Evolutionary conservation across 2,329 filamentous ascomycete species (phyloP).

Genomic region (Chalara sp.): DNA sequence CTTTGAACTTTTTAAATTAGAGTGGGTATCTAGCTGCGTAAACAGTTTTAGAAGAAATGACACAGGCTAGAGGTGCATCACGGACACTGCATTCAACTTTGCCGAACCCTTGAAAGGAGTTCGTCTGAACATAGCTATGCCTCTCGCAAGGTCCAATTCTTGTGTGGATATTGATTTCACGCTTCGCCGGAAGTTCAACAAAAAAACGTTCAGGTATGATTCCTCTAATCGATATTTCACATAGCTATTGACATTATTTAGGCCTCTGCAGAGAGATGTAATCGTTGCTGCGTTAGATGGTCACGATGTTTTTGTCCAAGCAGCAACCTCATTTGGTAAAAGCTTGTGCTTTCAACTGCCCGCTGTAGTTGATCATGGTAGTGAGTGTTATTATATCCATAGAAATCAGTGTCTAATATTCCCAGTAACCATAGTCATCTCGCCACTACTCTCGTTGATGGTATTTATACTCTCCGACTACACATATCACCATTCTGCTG

Average conservation of each 20-base stretch:
- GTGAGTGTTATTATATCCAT: conserved; percentile 36
- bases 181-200: conserved; percentile 65
- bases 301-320: conserved; percentile 89
- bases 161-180: conserved; percentile 67
- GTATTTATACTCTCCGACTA: conserved; percentile 32
- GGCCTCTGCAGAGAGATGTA: conserved; percentile 81
- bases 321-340: conserved; percentile 86
- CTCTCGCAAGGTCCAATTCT: conserved; percentile 39
- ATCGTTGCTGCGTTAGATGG: conserved; percentile 74
- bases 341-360: conserved; percentile 90
- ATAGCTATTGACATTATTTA: conserved; percentile 29
- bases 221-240: background rate
- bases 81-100: no score
- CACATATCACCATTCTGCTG: background rate
- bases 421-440: conserved; percentile 81
- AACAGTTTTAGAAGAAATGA: no score
- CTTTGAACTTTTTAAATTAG: no score
- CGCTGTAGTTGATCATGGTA: conserved; percentile 79
- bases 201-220: conserved; percentile 60
- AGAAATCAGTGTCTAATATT: conserved; percentile 13
- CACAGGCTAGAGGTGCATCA: no score
- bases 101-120: no score
- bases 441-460: conserved; percentile 85
- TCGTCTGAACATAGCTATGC: conserved; percentile 11
- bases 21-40: no score